A percentile compares a stretch with the other conserved stretches of the same genome.
Conservation (phyloP, 2,329 filamentous ascomycete genomes). For the Penicillium sp. region DNA sequence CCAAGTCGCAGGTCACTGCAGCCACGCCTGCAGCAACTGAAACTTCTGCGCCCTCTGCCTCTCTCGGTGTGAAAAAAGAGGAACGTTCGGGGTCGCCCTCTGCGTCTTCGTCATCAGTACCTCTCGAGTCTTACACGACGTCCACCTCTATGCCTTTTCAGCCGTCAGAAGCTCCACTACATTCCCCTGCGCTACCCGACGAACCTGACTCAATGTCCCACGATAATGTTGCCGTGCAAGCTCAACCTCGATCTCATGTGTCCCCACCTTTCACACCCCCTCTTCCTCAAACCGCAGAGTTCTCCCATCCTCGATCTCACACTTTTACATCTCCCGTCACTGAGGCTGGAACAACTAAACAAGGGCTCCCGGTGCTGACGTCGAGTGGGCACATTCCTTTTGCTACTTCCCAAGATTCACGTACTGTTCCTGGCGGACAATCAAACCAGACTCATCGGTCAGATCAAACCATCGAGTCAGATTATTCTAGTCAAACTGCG, state of each 20-base stretch:
- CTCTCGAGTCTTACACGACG: too few species aligned
- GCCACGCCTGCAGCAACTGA: background rate
- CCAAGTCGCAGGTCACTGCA: conserved; percentile 8
- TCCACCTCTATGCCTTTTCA: too few species aligned
- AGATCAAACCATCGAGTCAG: too few species aligned
- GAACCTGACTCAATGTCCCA: background rate
- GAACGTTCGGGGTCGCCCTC: too few species aligned
- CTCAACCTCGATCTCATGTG: conserved; percentile 4
- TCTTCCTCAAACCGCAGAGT: conserved; percentile 2
- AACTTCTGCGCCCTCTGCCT: background rate
- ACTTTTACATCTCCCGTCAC: conserved; percentile 27
- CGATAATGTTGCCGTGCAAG: too few species aligned
- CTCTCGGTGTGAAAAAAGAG: background rate
- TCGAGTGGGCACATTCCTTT: conserved; percentile 43
- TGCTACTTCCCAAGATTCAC: conserved; percentile 10
- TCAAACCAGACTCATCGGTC: too few species aligned
- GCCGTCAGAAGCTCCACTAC: too few species aligned
- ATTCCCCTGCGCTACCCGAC: background rate
- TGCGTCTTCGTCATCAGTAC: too few species aligned
- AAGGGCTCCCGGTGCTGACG: conserved; percentile 46
- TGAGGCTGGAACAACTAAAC: conserved; percentile 29
- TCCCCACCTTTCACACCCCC: conserved; percentile 25
- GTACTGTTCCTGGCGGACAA: too few species aligned
- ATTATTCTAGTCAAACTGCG: too few species aligned
- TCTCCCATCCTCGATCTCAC: conserved; percentile 15